Conservation (phyloP, 768 basidiomycete genomes). For the Phylloporus sp. region DNA sequence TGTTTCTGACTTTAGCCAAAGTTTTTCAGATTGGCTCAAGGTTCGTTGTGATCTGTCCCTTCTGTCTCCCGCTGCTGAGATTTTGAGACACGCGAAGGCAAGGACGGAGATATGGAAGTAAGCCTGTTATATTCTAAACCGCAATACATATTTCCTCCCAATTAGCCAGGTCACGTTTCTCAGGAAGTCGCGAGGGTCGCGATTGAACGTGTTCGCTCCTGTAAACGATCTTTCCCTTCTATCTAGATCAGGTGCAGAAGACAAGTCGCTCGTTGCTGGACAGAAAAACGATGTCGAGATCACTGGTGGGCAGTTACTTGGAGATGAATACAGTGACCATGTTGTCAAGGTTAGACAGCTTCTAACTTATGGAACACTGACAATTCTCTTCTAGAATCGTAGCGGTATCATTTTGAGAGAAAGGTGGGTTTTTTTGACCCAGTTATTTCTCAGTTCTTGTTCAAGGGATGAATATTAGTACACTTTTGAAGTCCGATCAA, state of each 20-base stretch:
- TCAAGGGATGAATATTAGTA: constrained; percentile 41
- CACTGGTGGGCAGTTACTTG: constrained; percentile 79
- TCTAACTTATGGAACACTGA: not conserved
- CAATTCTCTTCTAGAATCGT: constrained; percentile 59
- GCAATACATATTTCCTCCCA: not conserved
- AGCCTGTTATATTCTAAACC: constrained; percentile 25
- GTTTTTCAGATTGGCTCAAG: constrained; percentile 87
- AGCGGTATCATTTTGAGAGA: constrained; percentile 92
- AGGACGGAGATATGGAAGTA: constrained; percentile 94
- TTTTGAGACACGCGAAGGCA: constrained; percentile 36
- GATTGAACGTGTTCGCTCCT: constrained; percentile 87
- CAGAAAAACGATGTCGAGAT: constrained; percentile 72
- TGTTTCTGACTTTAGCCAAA: constrained; percentile 56
- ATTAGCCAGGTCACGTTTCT: constrained; percentile 81
- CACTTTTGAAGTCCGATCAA: constrained; percentile 88
- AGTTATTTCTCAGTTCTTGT: not conserved
- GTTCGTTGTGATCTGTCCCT: constrained; percentile 33
- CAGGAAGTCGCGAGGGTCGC: constrained; percentile 74
- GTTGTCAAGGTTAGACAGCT: constrained; percentile 68
- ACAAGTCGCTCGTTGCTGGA: constrained; percentile 57
- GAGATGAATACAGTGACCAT: constrained; percentile 94
- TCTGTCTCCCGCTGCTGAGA: not conserved
- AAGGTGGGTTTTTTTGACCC: constrained; percentile 45
- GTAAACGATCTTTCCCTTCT: constrained; percentile 82
- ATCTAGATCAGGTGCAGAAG: constrained; percentile 63